A percentile compares a stretch with the other conserved stretches of the same genome.
Evolutionary conservation across 2,329 filamentous ascomycete genomes (phyloP).

Genomic region (Gliomastix tumulicola): DNA sequence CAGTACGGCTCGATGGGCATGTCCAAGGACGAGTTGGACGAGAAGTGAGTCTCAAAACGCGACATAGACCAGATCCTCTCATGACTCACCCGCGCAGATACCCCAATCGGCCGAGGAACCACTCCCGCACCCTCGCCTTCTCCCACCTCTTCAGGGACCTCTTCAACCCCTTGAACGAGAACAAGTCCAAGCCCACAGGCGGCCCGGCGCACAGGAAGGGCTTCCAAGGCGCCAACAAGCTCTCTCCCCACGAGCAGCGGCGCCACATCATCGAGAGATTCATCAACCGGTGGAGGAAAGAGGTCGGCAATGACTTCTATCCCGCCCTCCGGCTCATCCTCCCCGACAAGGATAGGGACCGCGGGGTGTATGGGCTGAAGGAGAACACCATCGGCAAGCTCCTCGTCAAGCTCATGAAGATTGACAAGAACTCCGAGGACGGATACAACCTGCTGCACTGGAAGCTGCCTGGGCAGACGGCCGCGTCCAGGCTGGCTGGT

Average conservation of each 20-base stretch:
- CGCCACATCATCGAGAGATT: constrained; percentile 79
- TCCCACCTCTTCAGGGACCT: constrained; percentile 69
- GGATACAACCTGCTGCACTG: constrained; percentile 80
- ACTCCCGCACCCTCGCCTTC: constrained; percentile 73
- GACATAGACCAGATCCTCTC: too few species aligned
- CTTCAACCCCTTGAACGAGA: constrained; percentile 75
- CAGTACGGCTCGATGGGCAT: constrained; percentile 38
- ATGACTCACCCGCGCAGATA: too few species aligned
- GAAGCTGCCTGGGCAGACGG: constrained; percentile 74
- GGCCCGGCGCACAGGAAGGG: constrained; percentile 53
- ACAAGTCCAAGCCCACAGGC: constrained; percentile 66
- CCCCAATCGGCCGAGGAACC: constrained; percentile 76
- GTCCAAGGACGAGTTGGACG: constrained; percentile 33
- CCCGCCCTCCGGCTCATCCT: constrained; percentile 87
- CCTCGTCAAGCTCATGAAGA: constrained; percentile 87
- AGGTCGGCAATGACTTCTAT: constrained; percentile 89
- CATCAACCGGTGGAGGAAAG: constrained; percentile 76
- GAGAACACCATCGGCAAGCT: constrained; percentile 86
- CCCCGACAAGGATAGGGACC: constrained; percentile 86
- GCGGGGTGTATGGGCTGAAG: constrained; percentile 89
- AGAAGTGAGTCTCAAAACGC: constrained; percentile 33
- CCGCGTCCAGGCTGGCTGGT: constrained; percentile 62
- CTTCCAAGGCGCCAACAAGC: constrained; percentile 47
- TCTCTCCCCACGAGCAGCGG: constrained; percentile 70
- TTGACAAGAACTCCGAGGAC: constrained; percentile 85